phyloP scores from a whole-genome alignment of 2,329 filamentous ascomycete species.

The Ceratocystiopsis brevicomis region DNA sequence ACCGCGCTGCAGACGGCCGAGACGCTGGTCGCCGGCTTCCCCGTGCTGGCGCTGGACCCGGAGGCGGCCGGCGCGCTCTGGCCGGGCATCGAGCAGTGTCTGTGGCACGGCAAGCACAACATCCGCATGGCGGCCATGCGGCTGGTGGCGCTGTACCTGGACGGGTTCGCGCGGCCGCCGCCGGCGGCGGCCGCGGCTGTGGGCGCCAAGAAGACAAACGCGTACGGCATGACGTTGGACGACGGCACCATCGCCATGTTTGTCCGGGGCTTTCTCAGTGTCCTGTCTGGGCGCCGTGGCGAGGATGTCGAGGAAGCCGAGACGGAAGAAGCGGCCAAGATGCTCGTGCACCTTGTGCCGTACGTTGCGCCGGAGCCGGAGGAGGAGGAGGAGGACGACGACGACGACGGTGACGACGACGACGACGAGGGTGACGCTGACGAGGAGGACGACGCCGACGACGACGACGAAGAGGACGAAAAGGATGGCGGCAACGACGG shows the following conservation, averaged over 20 bases:
- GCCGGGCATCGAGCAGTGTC: constrained; percentile 45
- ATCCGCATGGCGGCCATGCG: constrained; percentile 62
- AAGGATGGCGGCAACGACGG: constrained; percentile 23
- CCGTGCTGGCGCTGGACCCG: constrained; percentile 40
- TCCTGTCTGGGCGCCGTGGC: constrained; percentile 32
- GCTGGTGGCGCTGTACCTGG: constrained; percentile 58
- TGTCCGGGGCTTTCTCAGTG: constrained; percentile 29
- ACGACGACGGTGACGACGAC: constrained; percentile 19
- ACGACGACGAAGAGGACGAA: constrained; percentile 20
- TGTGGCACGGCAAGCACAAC: constrained; percentile 52
- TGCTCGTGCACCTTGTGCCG: constrained; percentile 63
- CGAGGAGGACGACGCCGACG: constrained; percentile 20
- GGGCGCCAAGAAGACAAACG: constrained; percentile 27
- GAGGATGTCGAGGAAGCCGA: constrained; percentile 50
- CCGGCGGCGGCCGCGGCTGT: constrained; percentile 14
- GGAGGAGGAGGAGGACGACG: constrained; percentile 23
- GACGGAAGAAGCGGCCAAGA: constrained; percentile 61
- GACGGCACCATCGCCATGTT: constrained; percentile 14
- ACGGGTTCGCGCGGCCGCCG: constrained; percentile 48
- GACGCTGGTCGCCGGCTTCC: constrained; percentile 47
- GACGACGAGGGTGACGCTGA: constrained; percentile 22
- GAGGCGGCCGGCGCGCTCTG: constrained; percentile 40
- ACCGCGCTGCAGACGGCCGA: constrained; percentile 51
- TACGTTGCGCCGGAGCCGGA: constrained; percentile 37
- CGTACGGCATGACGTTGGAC: constrained; percentile 49